Evolutionary conservation across 1,284 basidiomycete genomes (phyloP), one percentile per base, ranked within the genome.

Genomic region (Pyrrhoderma noxium): DNA sequence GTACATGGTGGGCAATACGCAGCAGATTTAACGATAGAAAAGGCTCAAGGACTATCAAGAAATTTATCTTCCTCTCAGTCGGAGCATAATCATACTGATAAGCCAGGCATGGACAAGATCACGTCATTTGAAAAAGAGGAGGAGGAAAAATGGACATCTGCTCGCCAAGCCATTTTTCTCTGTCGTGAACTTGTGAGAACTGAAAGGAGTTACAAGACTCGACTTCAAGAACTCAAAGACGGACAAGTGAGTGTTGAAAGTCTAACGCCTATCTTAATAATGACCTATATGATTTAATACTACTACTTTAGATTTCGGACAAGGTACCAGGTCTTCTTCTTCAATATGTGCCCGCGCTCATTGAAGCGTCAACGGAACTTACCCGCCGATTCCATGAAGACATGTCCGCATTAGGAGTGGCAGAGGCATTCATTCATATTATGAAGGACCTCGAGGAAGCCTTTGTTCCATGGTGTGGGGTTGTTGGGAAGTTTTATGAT

Each of bases 131-230:
- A n/a, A n/a, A n/a, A n/a, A 37, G 40, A 31, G 34, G 56, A 56
- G 21, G 60, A 60, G 9, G 59, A 68, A 44, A 63, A 71, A 11
- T 83, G 81, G 81, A 68, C 70, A 51, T 68, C 68, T 16, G 79
- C 78, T 2, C 70, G 77, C 36, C 74, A 75, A 22, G 76, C 79
- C 0, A 66, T 85, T 43, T 67, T 85, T n/a, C 71, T 72, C 60
- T 71, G 76, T 46, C 67, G 76, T 36, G 83, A 86, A 64, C 71
- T 86, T 44, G 70, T 86, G 22, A 70, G 76, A 40, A 85, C 83
- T 2, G 83, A 85, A 62, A 73, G 74, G 53, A 79, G 71, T 55
- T 86, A 85, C 60, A 72, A 79, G 50, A 65, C 68, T 1, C 72
- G 74, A 8, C 63, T 85, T 43, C 67, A 67, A 19, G 61, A 70